Evolutionary conservation across 163 green algal species (phyloP).

Genomic region (Volvox carteri): DNA sequence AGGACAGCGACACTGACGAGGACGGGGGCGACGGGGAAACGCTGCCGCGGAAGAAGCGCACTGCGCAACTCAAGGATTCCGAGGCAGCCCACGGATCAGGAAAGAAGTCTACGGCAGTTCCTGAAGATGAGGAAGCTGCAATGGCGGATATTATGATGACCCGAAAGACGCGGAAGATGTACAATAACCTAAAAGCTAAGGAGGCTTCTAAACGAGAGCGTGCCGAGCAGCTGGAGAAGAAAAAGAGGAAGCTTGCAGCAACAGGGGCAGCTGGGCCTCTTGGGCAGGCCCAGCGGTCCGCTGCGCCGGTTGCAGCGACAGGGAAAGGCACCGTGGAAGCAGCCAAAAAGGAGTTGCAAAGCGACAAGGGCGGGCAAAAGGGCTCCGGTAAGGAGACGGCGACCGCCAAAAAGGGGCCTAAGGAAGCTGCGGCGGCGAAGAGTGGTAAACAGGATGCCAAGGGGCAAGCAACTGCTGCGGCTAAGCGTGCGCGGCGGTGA

Average conservation of each 20-base stretch:
- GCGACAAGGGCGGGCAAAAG: too few species aligned
- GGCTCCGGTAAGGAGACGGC: not conserved
- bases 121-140: conserved; percentile 70
- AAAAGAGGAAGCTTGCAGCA: conserved; percentile 46
- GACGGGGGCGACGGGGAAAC: conserved; percentile 21
- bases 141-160: conserved; percentile 95
- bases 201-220: conserved; percentile 68
- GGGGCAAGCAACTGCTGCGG: not conserved
- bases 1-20: conserved; percentile 53
- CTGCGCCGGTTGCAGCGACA: not conserved
- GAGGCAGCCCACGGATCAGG: not conserved
- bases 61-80: too few species aligned
- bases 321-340: not conserved
- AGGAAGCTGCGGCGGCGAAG: not conserved
- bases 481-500: not conserved
- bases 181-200: conserved; percentile 85
- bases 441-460: not conserved
- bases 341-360: too few species aligned
- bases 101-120: conserved; percentile 41
- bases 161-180: conserved; percentile 91
- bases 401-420: not conserved
- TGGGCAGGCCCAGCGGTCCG: conserved; percentile 14
- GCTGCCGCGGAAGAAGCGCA: conserved; percentile 16
- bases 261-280: conserved; percentile 18
- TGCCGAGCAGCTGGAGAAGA: conserved; percentile 61